Evolutionary conservation across 306 rosid genomes (phyloP).

Genomic region (Cucumis melo): DNA sequence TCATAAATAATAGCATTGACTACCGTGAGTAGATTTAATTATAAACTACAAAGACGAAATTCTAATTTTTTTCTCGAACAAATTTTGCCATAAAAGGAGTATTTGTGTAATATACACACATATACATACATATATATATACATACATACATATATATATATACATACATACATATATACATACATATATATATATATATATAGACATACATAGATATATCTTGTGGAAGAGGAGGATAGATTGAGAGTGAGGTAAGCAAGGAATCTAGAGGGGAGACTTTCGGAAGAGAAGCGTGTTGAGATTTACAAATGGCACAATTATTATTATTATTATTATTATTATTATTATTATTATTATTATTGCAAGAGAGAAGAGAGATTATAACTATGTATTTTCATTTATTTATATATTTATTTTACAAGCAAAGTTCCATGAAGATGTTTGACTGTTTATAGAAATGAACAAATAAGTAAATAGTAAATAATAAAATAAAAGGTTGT

Average conservation of each 20-base stretch:
- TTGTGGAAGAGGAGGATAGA: not conserved
- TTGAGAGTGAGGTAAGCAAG: not conserved
- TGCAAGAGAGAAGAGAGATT: not conserved
- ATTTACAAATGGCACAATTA: not conserved
- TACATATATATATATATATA: not conserved
- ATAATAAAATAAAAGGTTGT: not conserved
- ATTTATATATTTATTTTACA: not conserved
- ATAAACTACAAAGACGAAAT: too few species aligned
- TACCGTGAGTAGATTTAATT: too few species aligned
- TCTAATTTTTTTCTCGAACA: too few species aligned
- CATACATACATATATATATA: too few species aligned
- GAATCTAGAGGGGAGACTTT: conserved; percentile 4
- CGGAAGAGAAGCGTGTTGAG: not conserved
- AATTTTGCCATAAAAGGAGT: too few species aligned
- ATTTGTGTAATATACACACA: too few species aligned
- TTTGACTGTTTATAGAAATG: not conserved
- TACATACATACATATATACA: too few species aligned
- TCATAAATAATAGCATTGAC: too few species aligned
- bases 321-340: not conserved
- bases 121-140: not conserved
- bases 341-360: not conserved
- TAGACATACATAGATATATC: too few species aligned
- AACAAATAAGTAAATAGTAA: not conserved
- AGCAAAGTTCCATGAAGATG: not conserved
- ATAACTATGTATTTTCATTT: not conserved